Conservation (phyloP, 2,329 filamentous ascomycete species). For the Claviceps sp. region DNA sequence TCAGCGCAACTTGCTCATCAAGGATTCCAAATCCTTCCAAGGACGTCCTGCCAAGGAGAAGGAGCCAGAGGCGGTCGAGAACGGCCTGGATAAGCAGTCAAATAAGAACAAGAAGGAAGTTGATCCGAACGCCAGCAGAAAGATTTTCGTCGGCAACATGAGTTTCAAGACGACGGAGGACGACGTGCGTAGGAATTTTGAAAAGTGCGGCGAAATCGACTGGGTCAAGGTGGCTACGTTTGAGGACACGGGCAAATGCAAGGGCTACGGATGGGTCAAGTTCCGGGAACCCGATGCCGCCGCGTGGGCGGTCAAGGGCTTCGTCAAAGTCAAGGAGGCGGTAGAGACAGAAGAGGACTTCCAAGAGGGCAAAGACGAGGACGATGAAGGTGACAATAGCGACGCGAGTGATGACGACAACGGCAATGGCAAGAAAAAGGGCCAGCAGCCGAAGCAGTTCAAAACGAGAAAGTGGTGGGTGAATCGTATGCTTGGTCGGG, state of each 20-base stretch:
- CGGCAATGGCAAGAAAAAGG: constrained; percentile 20
- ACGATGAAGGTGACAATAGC: constrained; percentile 29
- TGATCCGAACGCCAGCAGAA: constrained; percentile 52
- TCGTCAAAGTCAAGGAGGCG: constrained; percentile 55
- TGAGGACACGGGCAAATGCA: constrained; percentile 94
- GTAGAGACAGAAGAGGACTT: constrained; percentile 51
- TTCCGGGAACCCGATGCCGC: constrained; percentile 71
- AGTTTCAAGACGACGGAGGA: constrained; percentile 73
- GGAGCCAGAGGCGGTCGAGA: constrained; percentile 16
- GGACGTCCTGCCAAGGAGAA: constrained; percentile 64
- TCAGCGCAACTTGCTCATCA: constrained; percentile 78
- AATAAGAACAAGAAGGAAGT: constrained; percentile 23
- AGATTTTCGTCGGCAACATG: constrained; percentile 86
- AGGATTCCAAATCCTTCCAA: constrained; percentile 79
- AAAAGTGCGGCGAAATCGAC: constrained; percentile 68
- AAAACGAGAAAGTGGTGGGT: constrained; percentile 68
- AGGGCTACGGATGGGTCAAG: constrained; percentile 91
- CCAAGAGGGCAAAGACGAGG: constrained; percentile 32
- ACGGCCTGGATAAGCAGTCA: constrained; percentile 15
- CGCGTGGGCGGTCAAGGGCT: constrained; percentile 59
- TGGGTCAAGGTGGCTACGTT: constrained; percentile 88
- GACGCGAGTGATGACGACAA: constrained; percentile 10
- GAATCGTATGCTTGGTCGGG: constrained; percentile 66
- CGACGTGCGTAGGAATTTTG: constrained; percentile 66
- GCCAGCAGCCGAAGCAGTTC: constrained; percentile 31